Percentiles rank a stretch among this genome's conserved stretches.
These are phyloP conservation scores for Fusarium sp. DNA, from an alignment of 2,329 filamentous ascomycete species.

Conservation along the genomic window DNA sequence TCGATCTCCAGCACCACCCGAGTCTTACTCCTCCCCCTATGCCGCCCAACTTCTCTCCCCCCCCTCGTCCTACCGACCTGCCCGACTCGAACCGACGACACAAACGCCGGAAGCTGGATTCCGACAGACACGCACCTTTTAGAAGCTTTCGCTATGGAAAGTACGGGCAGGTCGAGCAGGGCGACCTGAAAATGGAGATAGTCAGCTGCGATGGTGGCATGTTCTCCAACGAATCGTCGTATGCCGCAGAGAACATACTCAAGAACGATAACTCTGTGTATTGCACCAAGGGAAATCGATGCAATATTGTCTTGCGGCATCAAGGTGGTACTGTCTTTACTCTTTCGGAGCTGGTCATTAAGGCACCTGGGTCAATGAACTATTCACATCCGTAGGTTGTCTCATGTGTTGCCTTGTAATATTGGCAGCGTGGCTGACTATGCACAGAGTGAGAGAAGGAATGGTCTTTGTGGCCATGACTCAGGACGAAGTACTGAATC, in stretches of 20 bases:
- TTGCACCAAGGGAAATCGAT: conserved; percentile 87
- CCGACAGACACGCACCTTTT: conserved; percentile 65
- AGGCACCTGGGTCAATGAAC: conserved; percentile 77
- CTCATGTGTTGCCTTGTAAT: conserved; percentile 16
- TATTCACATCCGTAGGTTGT: conserved; percentile 85
- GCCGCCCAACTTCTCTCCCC: conserved; percentile 50
- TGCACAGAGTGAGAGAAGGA: conserved; percentile 81
- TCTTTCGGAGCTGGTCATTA: conserved; percentile 87
- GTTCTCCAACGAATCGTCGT: conserved; percentile 70
- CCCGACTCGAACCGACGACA: conserved; percentile 62
- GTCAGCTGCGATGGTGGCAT: conserved; percentile 88
- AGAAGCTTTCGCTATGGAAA: conserved; percentile 81
- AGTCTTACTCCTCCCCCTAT: conserved; percentile 45
- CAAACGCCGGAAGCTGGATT: conserved; percentile 78
- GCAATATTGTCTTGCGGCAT: conserved; percentile 87
- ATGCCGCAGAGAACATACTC: conserved; percentile 83
- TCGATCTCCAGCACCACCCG: conserved; percentile 54
- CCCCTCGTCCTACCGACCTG: conserved; percentile 52
- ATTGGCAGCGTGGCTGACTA: conserved; percentile 26
- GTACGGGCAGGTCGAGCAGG: conserved; percentile 87
- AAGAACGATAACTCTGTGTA: conserved; percentile 87
- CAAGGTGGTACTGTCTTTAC: conserved; percentile 83
- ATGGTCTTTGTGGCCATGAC: conserved; percentile 93
- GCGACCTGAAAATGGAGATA: conserved; percentile 85
- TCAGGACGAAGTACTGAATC: conserved; percentile 76